These are phyloP conservation scores for Jatropha podagrica DNA, from an alignment of 441 rosid species.

Conservation along the genomic window DNA sequence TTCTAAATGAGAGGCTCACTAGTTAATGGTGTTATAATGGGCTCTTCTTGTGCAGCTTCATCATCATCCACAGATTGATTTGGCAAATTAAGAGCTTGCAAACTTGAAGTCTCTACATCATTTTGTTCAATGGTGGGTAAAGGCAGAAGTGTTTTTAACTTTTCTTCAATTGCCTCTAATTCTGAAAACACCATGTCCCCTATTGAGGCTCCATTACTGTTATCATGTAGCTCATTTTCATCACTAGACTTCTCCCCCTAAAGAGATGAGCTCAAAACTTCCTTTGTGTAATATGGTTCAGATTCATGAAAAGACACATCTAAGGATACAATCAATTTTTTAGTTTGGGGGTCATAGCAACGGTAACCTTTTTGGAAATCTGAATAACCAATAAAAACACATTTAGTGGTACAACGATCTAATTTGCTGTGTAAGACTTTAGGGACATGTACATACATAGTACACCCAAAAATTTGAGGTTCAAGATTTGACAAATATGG, in stretches of 20 bases:
- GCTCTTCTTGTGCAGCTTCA: too few relatives aligned
- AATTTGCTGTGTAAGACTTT: background rate
- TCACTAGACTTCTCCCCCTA: background rate
- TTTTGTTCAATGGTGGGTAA: too few relatives aligned
- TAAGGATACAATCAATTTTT: background rate
- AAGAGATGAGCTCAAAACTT: background rate
- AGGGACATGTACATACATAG: conserved; percentile 9
- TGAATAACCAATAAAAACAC: conserved; percentile 1
- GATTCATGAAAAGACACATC: conserved; percentile 6
- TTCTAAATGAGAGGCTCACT: too few relatives aligned
- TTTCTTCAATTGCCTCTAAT: background rate
- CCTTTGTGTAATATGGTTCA: conserved; percentile 1
- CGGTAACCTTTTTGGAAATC: background rate
- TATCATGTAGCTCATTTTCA: background rate
- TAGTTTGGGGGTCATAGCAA: conserved; percentile 1
- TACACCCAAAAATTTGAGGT: background rate
- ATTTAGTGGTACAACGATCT: background rate
- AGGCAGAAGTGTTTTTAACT: too few relatives aligned
- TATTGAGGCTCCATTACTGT: too few relatives aligned
- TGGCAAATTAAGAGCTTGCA: too few relatives aligned
- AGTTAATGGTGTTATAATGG: too few relatives aligned
- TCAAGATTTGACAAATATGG: background rate
- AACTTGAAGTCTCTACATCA: too few relatives aligned
- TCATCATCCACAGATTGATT: too few relatives aligned
- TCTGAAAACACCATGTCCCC: background rate